Base-by-base conservation (phyloP, 106 monocot genomes). In the Dendrobium chrysotoxum region DNA sequence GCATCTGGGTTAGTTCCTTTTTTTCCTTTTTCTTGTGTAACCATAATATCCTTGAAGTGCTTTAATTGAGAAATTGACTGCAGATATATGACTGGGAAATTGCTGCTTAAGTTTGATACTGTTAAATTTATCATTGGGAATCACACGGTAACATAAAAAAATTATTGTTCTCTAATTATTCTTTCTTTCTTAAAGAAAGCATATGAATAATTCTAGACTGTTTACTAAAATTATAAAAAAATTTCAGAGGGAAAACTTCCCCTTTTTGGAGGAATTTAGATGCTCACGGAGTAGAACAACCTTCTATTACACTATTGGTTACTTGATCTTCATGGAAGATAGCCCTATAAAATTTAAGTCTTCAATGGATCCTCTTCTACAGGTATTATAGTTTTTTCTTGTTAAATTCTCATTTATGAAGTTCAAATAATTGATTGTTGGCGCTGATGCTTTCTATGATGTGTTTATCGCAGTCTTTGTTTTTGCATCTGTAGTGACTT, bases 81-180 rank as follows among this genome's bases (percentile, higher is more conserved):
- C 88, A 99, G 98, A 28, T 99, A 93, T 80, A 99, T 99, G 98
- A 95, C 98, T 83, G 98, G 98, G 80, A 99, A 99, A 64, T 85
- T 99, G n/a, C 85, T 99, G 54, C 95, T 99, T 75, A 99, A 99
- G 85, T 85, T 99, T 85, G 98, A 99, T 75, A 83, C 91, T 79
- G 84, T 95, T 30, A 99, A 91, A 75, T 99, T 90, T 83, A 95
- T 99, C 26, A 93, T 99, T 75, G 84, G 78, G 39, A 79, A 99
- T 87, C 98, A 99, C 46, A 92, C 93, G 72, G 98, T 99, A 92
- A 85, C 21, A 31, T 70, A 9, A 26, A 7, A 12, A 25, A 47
- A 28, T 46, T 28, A 0, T 76, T 76, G 0, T 76, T 76, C 80
- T 46, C 61, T 55, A 58, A 23, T 75, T 31, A 16, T 72, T 25